phyloP scores from a whole-genome alignment of 1,139 yeast species.

The Saccharomyces pastorianus region DNA sequence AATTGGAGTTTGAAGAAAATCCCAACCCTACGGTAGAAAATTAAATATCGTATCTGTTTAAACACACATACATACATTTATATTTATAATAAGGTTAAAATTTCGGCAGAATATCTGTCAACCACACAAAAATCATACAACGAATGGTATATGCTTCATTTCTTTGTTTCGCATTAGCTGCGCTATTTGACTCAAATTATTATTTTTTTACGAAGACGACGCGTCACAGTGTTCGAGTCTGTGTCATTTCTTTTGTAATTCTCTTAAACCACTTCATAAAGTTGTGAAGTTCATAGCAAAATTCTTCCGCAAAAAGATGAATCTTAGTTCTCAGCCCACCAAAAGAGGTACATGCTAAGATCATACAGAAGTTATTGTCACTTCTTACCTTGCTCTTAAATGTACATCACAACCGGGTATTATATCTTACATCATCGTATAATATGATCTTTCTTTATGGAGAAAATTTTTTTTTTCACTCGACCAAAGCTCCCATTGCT shows the following conservation, averaged over 20 bases:
- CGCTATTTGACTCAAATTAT: background rate
- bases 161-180: background rate
- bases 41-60: too few species aligned
- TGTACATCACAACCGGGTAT: background rate
- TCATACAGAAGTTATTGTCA: background rate
- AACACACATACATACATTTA: background rate
- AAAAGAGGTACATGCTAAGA: background rate
- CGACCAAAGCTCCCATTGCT: background rate
- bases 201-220: background rate
- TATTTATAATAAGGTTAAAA: background rate
- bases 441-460: background rate
- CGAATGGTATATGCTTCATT: background rate
- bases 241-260: background rate
- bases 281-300: background rate
- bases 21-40: constrained; percentile 18
- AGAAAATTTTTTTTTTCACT: background rate
- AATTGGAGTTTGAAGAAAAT: constrained; percentile 32
- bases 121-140: too few species aligned
- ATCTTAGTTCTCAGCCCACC: background rate
- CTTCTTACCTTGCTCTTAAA: background rate
- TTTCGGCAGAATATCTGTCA: background rate
- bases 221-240: background rate
- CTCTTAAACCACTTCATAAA: background rate
- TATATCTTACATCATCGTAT: background rate
- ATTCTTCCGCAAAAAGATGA: background rate